Evolutionary conservation across 352 stramenopile species (phyloP), one percentile per base, ranked within the genome.

Genomic region (Peronosclerospora sorghi): DNA sequence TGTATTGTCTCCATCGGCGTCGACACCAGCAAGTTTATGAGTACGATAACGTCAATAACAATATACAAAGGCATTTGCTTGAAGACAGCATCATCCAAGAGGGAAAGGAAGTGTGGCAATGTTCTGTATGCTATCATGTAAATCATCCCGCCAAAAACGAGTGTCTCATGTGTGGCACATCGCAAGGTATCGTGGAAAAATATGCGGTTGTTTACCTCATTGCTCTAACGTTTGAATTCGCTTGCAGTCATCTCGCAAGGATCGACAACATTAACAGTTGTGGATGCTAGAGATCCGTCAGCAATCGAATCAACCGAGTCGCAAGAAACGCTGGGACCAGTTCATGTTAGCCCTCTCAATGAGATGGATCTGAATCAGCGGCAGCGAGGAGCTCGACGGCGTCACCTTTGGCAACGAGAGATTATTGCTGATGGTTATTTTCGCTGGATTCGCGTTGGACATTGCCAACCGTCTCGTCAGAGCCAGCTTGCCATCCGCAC

Each of bases 41-140:
- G 26, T 34, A 65, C 23, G 73, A 86, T 62, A 90, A 87, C 35
- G 55, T 54, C 51, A 83, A 83, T 58, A 90, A 90, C 65, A 90
- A 90, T 57, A 87, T 90, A 72, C 78, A 90, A 60, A 71, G 78
- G 9, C 68, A 90, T 46, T 84, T 80, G 32, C 66, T 90, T 9
- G 65, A 88, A 23, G 78, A 90, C 42, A 86, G 77, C 36, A 77
- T 80, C 32, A 62, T 89, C 17, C 72, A 80, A 42, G 56, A 66
- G 15, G 78, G 76, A 19, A 66, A 88, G 45, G 56, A 60, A 21
- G 78, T 88, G 54, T 90, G 78, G 78, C 75, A 88, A 59, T 90
- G 78, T 41, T 82, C 71, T 0, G 60, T 90, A 26, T 90, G 78
- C 47, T 90, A 90, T 40, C 71, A 90, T 36, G 78, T 88, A 26